Conservation (phyloP, 345 rosid species). For the Dimocarpus longan region DNA sequence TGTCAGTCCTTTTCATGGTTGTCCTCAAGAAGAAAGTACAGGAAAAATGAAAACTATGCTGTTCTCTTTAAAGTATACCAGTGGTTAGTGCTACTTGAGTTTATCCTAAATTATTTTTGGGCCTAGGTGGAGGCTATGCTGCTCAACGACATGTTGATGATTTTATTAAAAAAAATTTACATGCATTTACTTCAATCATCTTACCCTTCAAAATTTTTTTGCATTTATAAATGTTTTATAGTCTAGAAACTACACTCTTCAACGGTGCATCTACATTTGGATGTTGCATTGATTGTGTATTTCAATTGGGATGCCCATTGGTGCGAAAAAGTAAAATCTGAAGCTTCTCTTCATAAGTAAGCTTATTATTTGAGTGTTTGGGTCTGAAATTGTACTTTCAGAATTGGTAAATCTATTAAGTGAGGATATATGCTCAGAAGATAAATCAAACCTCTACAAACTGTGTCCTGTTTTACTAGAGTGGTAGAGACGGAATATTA, state of each 20-base stretch:
- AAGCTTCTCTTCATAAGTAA: constrained; percentile 58
- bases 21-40: background rate
- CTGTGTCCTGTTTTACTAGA: constrained; percentile 7
- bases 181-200: constrained; percentile 1
- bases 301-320: constrained; percentile 56
- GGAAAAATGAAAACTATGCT: background rate
- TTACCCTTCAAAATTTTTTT: background rate
- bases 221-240: constrained; percentile 32
- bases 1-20: background rate
- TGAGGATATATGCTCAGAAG: constrained; percentile 10
- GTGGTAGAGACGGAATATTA: background rate
- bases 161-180: background rate
- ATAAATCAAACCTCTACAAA: background rate
- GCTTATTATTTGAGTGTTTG: constrained; percentile 38
- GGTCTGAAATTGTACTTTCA: constrained; percentile 22
- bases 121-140: background rate
- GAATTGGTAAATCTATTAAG: constrained; percentile 7
- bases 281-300: constrained; percentile 61
- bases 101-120: background rate
- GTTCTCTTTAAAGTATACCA: background rate
- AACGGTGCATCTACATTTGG: constrained; percentile 67
- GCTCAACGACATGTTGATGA: background rate
- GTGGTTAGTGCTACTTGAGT: background rate
- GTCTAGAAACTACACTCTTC: constrained; percentile 40
- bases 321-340: constrained; percentile 54